Evolutionary conservation across 768 basidiomycete genomes (phyloP), one percentile per base, ranked within the genome.

Genomic region (Postia placenta): DNA sequence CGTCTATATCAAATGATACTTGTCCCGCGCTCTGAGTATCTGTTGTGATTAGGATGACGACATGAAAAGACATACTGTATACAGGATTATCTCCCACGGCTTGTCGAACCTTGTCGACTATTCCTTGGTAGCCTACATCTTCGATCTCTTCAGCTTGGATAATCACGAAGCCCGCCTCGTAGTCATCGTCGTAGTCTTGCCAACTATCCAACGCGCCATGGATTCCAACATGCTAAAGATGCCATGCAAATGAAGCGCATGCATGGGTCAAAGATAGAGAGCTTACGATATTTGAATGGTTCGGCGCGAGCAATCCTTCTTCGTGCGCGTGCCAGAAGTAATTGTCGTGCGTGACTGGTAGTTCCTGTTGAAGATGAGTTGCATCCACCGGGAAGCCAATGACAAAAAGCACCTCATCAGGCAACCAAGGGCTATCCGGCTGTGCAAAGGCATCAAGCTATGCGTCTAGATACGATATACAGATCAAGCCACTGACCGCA

Each of bases 251-350:
- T 33, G 9, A 33, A 33, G 30, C 30, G 9, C 14, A 12, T 20
- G n/a, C 12, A 39, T 4, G 42, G n/a, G 50, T 55, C 62, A 53
- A 65, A 61, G 64, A 25, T 30, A 39, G 17, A 33, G 75, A 56
- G 85, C 85, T 86, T 86, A 83, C 85, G 80, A 87, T 86, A 65
- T 85, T 86, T 47, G 77, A 76, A 54, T 85, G 85, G 51, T 87
- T 85, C 57, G 73, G 73, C 53, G 93, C 83, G 37, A 91, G 70
- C 2, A 64, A 58, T 11, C 91, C 90, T 59, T 91, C 87, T 56
- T 85, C 77, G 51, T 80, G 82, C 0, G 92, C 92, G 76, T 86
- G 86, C 67, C 88, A 92, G 67, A 93, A 93, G 70, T 92, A 92
- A 2, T 87, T 90, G 14, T 90, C 91, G 51, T 93, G 91, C 50